A percentile compares a stretch with the other conserved stretches of the same genome.
Conservation (phyloP, 345 rosid genomes). For the Salix arbutifolia region DNA sequence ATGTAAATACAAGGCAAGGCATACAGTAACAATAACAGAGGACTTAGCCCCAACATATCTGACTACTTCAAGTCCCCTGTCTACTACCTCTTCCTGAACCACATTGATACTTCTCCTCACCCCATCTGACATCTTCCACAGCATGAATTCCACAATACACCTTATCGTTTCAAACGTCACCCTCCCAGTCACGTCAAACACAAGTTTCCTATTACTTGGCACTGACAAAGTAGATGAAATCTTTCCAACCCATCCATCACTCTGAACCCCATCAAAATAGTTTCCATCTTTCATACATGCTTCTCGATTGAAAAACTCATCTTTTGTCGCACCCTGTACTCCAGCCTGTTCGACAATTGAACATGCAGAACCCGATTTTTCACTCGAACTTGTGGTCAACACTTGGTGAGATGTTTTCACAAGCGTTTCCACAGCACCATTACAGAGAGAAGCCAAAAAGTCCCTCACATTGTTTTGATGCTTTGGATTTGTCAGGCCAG, state of each 20-base stretch:
- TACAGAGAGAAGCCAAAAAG: constrained; percentile 70
- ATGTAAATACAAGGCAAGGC: constrained; percentile 75
- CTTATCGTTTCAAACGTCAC: constrained; percentile 71
- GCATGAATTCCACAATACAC: constrained; percentile 51
- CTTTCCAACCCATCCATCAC: constrained; percentile 46
- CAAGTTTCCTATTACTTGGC: constrained; percentile 71
- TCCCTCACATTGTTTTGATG: constrained; percentile 62
- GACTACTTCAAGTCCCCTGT: constrained; percentile 60
- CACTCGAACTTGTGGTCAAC: constrained; percentile 36
- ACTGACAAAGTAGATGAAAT: constrained; percentile 59
- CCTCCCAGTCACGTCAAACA: constrained; percentile 89
- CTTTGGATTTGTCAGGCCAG: constrained; percentile 82
- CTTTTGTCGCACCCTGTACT: constrained; percentile 8
- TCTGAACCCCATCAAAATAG: constrained; percentile 28
- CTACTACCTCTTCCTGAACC: constrained; percentile 54
- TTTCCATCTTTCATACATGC: constrained; percentile 22
- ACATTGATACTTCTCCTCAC: constrained; percentile 43
- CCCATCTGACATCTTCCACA: constrained; percentile 60
- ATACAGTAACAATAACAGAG: constrained; percentile 62
- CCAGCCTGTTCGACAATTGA: constrained; percentile 30
- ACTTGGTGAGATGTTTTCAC: constrained; percentile 79
- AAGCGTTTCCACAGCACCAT: constrained; percentile 70
- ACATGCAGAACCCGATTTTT: constrained; percentile 16
- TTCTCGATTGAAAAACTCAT: constrained; percentile 21
- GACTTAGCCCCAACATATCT: constrained; percentile 69